Evolutionary conservation across 164 flowering plant genomes (phyloP).

Genomic region (Macadamia tetraphylla): DNA sequence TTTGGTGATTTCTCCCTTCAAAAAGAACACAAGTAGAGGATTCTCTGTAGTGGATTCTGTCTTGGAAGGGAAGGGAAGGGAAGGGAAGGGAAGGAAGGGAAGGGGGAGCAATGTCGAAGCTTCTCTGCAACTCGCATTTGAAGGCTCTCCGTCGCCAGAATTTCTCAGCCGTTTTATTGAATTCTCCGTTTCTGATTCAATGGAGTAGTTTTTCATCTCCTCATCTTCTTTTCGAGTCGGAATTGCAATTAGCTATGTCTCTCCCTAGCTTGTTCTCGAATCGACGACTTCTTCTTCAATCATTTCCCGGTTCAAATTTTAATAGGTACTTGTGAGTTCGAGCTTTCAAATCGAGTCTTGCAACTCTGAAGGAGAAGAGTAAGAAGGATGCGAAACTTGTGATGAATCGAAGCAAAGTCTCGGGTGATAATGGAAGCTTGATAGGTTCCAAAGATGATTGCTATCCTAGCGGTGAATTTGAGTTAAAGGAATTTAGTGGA

Average conservation of each 20-base stretch:
- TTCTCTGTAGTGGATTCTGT: too few relatives aligned
- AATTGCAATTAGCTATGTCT: not conserved
- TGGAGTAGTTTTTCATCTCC: not conserved
- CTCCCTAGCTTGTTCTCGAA: not conserved
- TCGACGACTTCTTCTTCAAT: not conserved
- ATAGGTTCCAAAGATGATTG: slow-evolving; percentile 21
- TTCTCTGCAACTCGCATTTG: slow-evolving; percentile 26
- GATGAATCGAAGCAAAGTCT: slow-evolving; percentile 3
- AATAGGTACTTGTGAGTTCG: slow-evolving; percentile 17
- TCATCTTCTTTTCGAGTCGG: not conserved
- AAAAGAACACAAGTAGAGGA: too few relatives aligned
- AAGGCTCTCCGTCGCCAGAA: slow-evolving; percentile 15
- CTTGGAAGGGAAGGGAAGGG: not conserved
- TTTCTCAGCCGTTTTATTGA: slow-evolving; percentile 13
- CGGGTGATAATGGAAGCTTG: slow-evolving; percentile 18
- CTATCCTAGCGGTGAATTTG: slow-evolving; percentile 71
- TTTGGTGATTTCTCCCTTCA: too few relatives aligned
- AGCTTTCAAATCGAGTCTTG: slow-evolving; percentile 33
- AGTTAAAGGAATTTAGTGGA: slow-evolving; percentile 35
- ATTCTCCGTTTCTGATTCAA: slow-evolving; percentile 4
- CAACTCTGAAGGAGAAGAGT: not conserved
- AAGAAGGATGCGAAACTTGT: slow-evolving; percentile 3
- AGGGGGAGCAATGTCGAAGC: slow-evolving; percentile 32
- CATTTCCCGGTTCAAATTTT: slow-evolving; percentile 2
- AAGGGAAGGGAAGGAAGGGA: not conserved